phyloP scores from a whole-genome alignment of 2,329 filamentous ascomycete species.

The Alternaria incomplexa region DNA sequence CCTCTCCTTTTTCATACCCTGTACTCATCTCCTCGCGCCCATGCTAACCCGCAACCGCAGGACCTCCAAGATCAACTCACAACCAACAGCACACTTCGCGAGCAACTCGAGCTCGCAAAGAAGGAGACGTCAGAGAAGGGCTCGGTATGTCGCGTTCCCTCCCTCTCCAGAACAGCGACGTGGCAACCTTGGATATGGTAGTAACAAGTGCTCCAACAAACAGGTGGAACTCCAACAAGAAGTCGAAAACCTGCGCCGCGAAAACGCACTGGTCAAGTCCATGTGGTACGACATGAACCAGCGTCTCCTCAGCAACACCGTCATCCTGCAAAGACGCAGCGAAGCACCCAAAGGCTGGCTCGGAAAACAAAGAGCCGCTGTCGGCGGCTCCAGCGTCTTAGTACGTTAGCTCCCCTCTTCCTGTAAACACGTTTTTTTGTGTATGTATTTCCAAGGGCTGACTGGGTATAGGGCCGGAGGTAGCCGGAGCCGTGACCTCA shows the following conservation, averaged over 20 bases:
- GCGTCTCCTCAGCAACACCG: constrained; percentile 81
- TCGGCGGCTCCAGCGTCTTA: constrained; percentile 37
- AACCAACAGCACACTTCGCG: constrained; percentile 30
- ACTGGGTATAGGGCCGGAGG: constrained; percentile 8
- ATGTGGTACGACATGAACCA: constrained; percentile 85
- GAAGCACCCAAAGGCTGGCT: constrained; percentile 83
- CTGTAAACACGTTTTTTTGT: background rate
- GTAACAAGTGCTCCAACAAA: background rate
- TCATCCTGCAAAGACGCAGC: constrained; percentile 75
- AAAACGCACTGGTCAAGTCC: constrained; percentile 79
- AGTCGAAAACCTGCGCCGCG: constrained; percentile 74
- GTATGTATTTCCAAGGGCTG: background rate
- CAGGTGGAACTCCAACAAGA: constrained; percentile 49
- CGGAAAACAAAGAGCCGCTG: constrained; percentile 73
- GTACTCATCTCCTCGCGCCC: background rate
- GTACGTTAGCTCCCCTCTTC: constrained; percentile 21
- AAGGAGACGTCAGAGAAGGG: constrained; percentile 44
- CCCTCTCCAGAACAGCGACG: background rate
- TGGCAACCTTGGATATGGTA: constrained; percentile 2
- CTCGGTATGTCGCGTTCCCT: constrained; percentile 35
- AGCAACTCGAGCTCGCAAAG: constrained; percentile 42
- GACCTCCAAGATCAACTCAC: constrained; percentile 41
- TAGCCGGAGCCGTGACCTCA: background rate
- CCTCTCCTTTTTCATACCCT: background rate
- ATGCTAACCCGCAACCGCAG: constrained; percentile 28